These are phyloP conservation scores for Tolypocladium album DNA, from an alignment of 2,329 filamentous ascomycete species.

Conservation along the genomic window DNA sequence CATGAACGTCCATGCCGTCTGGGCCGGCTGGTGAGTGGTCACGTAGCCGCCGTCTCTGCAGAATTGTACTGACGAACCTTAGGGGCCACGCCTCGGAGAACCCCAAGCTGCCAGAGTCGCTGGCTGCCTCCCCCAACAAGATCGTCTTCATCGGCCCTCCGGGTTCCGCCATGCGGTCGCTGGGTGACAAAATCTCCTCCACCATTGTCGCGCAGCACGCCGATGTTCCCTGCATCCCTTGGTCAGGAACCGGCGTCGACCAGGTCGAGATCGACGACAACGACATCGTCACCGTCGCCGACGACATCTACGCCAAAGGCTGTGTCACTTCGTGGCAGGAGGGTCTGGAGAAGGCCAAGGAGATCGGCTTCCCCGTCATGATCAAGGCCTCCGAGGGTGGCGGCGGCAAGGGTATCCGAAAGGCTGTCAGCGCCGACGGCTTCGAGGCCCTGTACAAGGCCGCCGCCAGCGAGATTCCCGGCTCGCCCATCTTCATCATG, in stretches of 20 bases:
- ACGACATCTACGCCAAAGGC: conserved; percentile 77
- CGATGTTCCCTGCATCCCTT: conserved; percentile 94
- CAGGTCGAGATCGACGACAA: conserved; percentile 66
- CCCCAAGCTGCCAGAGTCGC: conserved; percentile 89
- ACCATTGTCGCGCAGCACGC: conserved; percentile 98
- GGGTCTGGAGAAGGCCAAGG: conserved; percentile 72
- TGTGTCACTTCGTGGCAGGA: conserved; percentile 87
- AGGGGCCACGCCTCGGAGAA: conserved; percentile 99
- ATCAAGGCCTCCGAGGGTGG: conserved; percentile 99
- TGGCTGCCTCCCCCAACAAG: conserved; percentile 94
- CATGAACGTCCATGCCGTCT: conserved; percentile 96
- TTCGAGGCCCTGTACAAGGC: conserved; percentile 89
- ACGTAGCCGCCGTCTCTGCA: background rate
- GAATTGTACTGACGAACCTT: conserved; percentile 3
- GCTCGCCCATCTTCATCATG: conserved; percentile 99
- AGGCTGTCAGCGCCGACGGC: conserved; percentile 74
- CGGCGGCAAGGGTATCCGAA: conserved; percentile 98
- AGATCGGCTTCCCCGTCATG: conserved; percentile 99
- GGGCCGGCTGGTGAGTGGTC: conserved; percentile 81
- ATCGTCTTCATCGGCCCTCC: conserved; percentile 99
- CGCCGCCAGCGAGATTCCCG: conserved; percentile 92
- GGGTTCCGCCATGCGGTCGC: conserved; percentile 94
- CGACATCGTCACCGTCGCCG: conserved; percentile 85
- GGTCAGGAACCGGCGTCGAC: conserved; percentile 90
- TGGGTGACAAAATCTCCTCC: conserved; percentile 99